Conservation (phyloP, 257 asterid genomes). For the Solanum gracilifrons region DNA sequence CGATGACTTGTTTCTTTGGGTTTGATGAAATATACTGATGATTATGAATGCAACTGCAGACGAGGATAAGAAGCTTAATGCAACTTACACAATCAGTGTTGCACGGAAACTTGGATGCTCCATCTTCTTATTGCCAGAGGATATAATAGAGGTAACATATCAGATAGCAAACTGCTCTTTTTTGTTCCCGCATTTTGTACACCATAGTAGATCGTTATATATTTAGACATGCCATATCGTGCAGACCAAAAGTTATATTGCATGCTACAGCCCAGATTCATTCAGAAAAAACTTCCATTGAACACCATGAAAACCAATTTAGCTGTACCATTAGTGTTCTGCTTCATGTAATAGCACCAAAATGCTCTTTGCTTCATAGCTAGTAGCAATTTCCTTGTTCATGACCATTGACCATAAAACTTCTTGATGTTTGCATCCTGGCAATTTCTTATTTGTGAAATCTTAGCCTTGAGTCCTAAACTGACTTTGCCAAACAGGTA, state of each 20-base stretch:
- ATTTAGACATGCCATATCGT: not conserved
- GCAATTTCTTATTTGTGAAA: not conserved
- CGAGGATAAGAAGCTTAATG: slow-evolving; percentile 35
- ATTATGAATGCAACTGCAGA: slow-evolving; percentile 17
- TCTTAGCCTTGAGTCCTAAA: not conserved
- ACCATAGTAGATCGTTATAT: not conserved
- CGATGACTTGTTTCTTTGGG: not conserved
- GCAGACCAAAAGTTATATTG: not conserved
- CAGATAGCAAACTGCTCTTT: not conserved
- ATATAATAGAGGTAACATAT: slow-evolving; percentile 27
- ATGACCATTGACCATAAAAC: not conserved
- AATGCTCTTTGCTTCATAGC: not conserved
- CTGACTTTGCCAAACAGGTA: not conserved
- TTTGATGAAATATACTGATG: not conserved
- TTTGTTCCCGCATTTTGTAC: not conserved
- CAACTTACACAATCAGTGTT: slow-evolving; percentile 38
- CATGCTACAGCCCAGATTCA: not conserved
- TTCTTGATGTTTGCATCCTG: not conserved
- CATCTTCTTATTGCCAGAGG: slow-evolving; percentile 42
- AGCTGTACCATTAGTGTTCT: not conserved
- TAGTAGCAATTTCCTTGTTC: not conserved
- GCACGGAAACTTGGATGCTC: slow-evolving; percentile 44
- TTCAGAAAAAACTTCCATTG: not conserved
- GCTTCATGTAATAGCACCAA: not conserved
- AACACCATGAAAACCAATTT: not conserved